Evolutionary conservation across 192 early-diverging fungal genomes (phyloP).

Genomic region (Haplosporangium gracile): DNA sequence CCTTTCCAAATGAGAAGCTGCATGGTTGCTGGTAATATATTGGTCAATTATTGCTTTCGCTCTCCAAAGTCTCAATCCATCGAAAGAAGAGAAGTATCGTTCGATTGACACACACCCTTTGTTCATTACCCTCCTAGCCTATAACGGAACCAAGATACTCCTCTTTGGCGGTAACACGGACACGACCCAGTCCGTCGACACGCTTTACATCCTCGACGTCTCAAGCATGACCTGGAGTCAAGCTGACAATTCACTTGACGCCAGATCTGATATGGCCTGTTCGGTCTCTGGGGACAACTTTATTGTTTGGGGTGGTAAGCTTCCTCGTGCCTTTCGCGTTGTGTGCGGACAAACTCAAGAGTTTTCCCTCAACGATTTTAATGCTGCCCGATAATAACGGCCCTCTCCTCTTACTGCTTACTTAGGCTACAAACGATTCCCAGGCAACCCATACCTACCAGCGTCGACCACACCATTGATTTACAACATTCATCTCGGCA

Average conservation of each 20-base stretch:
- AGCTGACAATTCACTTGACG: not conserved
- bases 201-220: not conserved
- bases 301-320: constrained; percentile 2
- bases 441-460: too few relatives aligned
- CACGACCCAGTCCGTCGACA: not conserved
- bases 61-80: not conserved
- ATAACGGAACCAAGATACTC: constrained; percentile 8
- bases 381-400: too few relatives aligned
- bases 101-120: not conserved
- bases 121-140: not conserved
- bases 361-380: too few relatives aligned
- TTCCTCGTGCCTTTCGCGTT: too few relatives aligned
- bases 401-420: too few relatives aligned
- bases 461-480: too few relatives aligned
- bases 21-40: constrained; percentile 13
- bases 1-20: not conserved
- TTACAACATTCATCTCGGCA: too few relatives aligned
- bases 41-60: too few relatives aligned
- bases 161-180: not conserved
- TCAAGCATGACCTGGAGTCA: not conserved
- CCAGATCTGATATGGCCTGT: not conserved
- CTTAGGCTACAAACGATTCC: too few relatives aligned
- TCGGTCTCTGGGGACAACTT: not conserved
- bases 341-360: too few relatives aligned
- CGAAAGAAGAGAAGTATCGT: not conserved